A percentile compares a stretch with the other conserved stretches of the same genome.
Evolutionary conservation across 805 yeast species (phyloP).

Genomic region (Candida vaughaniae): DNA sequence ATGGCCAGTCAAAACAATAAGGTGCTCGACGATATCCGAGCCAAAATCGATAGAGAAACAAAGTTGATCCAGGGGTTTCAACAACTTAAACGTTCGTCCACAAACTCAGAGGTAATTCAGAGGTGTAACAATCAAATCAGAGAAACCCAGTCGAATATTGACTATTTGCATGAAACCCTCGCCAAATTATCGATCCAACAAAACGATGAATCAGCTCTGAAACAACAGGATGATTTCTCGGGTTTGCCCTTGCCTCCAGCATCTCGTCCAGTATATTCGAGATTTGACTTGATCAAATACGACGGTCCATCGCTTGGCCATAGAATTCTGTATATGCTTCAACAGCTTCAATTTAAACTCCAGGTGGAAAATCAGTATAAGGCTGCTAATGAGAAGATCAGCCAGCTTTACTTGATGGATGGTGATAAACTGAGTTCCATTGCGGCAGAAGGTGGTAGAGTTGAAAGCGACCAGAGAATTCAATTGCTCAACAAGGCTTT

Average conservation of each 20-base stretch:
- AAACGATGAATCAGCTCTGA: conserved; percentile 1
- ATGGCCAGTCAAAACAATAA: conserved; percentile 13
- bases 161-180: conserved; percentile 78
- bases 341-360: conserved; percentile 88
- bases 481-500: conserved; percentile 79
- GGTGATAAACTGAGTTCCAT: conserved; percentile 84
- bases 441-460: conserved; percentile 85
- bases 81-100: conserved; percentile 72
- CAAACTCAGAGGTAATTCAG: conserved; percentile 80
- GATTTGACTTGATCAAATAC: conserved; percentile 81
- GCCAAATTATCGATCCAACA: conserved; percentile 49
- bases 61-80: conserved; percentile 88
- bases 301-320: conserved; percentile 95
- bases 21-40: conserved; percentile 63
- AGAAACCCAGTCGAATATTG: conserved; percentile 89
- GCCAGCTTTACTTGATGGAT: conserved; percentile 80
- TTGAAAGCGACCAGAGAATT: conserved; percentile 82
- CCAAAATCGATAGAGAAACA: conserved; percentile 84
- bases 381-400: conserved; percentile 88
- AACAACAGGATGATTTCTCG: conserved; percentile 6
- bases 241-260: conserved; percentile 27
- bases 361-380: conserved; percentile 93
- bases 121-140: conserved; percentile 86
- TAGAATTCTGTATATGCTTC: conserved; percentile 91
- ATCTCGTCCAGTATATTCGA: conserved; percentile 57